phyloP scores from a whole-genome alignment of 768 basidiomycete genomes.

The Omphalotus guepiniiformis region DNA sequence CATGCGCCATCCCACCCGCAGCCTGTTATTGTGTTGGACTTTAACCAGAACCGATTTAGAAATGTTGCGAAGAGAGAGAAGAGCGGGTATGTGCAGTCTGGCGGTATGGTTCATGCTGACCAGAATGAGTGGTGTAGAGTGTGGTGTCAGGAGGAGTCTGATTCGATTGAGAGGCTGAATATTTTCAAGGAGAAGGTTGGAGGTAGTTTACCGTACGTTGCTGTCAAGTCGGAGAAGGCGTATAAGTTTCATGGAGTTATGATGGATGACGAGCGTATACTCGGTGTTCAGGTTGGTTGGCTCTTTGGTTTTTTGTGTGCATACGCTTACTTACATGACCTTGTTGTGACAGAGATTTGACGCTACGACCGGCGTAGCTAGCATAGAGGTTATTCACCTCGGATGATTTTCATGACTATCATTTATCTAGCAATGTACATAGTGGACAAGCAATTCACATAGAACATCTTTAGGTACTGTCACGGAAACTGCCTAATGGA shows the following conservation, averaged over 20 bases:
- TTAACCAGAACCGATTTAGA: conserved; percentile 6
- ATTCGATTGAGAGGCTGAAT: background rate
- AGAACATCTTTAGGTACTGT: no score
- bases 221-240: background rate
- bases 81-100: background rate
- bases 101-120: background rate
- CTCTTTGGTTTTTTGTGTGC: background rate
- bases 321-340: background rate
- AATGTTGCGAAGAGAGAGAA: background rate
- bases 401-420: no score
- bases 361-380: conserved; percentile 2
- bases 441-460: no score
- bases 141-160: background rate
- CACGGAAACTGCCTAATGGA: no score
- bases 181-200: conserved; percentile 7
- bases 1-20: conserved; percentile 3
- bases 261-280: conserved; percentile 8
- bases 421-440: no score
- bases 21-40: conserved; percentile 3
- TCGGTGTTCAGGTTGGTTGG: conserved; percentile 4
- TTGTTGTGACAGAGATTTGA: conserved; percentile 1
- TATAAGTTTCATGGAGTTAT: conserved; percentile 7
- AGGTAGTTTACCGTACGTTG: conserved; percentile 6
- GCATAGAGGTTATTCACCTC: conserved; percentile 7
- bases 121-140: background rate